Evolutionary conservation across 192 early-diverging fungal species (phyloP).

Genomic region (Coemansia sp.): DNA sequence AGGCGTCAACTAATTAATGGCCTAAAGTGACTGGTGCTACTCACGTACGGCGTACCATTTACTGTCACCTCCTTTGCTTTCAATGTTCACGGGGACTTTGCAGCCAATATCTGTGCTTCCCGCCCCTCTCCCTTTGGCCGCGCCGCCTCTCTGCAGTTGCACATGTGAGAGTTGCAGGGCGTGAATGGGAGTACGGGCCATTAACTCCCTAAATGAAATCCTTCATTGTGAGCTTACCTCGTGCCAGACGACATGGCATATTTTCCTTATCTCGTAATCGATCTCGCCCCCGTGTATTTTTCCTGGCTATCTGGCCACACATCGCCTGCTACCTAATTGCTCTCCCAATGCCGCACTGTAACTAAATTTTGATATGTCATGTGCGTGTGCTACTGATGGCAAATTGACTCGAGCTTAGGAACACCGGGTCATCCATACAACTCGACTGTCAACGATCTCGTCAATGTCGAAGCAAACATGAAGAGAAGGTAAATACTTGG

Average conservation of each 20-base stretch:
- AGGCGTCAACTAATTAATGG: conserved; percentile 7
- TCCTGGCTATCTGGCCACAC: not conserved
- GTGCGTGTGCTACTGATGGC: not conserved
- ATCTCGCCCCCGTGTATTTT: not conserved
- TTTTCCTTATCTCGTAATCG: not conserved
- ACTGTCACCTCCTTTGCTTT: not conserved
- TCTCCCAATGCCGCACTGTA: not conserved
- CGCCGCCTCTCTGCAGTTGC: not conserved
- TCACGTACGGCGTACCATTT: not conserved
- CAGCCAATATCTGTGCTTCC: conserved; percentile 10
- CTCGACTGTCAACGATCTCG: conserved; percentile 74
- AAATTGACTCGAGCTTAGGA: conserved; percentile 40
- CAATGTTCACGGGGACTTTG: conserved; percentile 1
- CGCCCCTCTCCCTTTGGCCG: not conserved
- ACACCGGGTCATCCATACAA: conserved; percentile 94
- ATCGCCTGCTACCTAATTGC: not conserved
- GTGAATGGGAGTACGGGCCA: not conserved
- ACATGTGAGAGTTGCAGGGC: conserved; percentile 2
- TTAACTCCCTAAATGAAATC: not conserved
- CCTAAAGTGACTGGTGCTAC: not conserved
- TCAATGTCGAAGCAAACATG: conserved; percentile 92
- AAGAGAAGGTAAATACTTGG: conserved; percentile 37
- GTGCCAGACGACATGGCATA: not conserved
- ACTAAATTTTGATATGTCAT: not conserved
- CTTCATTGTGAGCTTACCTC: not conserved